phyloP scores from a whole-genome alignment of 345 rosid species.

The Populus euphratica region DNA sequence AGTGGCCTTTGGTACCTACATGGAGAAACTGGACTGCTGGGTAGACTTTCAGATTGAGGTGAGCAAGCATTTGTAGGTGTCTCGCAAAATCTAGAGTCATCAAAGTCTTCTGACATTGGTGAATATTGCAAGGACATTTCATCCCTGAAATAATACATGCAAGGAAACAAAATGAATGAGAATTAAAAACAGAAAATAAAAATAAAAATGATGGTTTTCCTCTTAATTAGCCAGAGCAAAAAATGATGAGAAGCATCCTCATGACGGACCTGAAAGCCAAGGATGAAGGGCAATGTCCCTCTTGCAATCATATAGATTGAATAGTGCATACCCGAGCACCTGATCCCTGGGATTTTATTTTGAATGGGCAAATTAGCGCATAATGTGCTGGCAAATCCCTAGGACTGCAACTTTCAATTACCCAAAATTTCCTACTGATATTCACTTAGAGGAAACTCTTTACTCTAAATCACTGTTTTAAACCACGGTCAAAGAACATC shows the following conservation, averaged over 20 bases:
- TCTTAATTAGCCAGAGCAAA: not conserved
- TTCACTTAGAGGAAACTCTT: not conserved
- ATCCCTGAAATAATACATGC: slow-evolving; percentile 49
- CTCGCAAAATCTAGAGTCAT: slow-evolving; percentile 64
- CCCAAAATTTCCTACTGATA: not conserved
- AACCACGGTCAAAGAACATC: not conserved
- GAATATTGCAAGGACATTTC: slow-evolving; percentile 82
- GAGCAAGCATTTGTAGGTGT: slow-evolving; percentile 44
- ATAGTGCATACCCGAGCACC: not conserved
- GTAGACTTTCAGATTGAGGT: slow-evolving; percentile 68
- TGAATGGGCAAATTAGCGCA: not conserved
- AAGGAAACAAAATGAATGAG: not conserved
- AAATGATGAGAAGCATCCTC: not conserved
- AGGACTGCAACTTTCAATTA: not conserved
- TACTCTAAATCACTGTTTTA: not conserved
- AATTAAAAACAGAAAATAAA: not conserved
- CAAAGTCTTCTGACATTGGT: slow-evolving; percentile 93
- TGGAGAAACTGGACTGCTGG: slow-evolving; percentile 86
- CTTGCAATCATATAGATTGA: not conserved
- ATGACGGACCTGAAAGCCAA: not conserved
- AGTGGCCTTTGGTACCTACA: slow-evolving; percentile 61
- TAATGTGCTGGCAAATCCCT: not conserved
- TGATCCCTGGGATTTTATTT: not conserved
- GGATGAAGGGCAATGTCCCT: not conserved
- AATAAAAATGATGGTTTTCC: not conserved